Percentiles rank a stretch among this genome's conserved stretches.
phyloP scores from a whole-genome alignment of 345 rosid genomes.

The Syzygium jambos region DNA sequence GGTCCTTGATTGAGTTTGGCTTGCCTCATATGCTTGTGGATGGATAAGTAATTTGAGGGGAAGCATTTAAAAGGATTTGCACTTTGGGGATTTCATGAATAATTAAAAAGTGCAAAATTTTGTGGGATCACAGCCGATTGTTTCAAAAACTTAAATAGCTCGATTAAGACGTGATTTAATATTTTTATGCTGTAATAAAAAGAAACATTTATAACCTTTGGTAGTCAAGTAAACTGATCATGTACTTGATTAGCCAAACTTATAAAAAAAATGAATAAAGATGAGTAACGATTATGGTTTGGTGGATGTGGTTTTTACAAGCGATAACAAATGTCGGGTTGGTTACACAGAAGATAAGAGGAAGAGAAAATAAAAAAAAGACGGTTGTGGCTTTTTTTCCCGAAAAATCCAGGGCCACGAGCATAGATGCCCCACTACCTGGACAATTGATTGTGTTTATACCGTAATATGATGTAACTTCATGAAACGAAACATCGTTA shows the following conservation, averaged over 20 bases:
- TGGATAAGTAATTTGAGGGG: neutral
- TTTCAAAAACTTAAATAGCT: neutral
- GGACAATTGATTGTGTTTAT: neutral
- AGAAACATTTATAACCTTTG: neutral
- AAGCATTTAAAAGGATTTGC: neutral
- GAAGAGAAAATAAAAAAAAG: neutral
- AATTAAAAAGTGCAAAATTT: no score
- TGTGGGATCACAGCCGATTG: neutral
- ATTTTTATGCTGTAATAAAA: neutral
- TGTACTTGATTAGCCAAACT: neutral
- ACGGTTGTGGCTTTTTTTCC: neutral
- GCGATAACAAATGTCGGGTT: neutral
- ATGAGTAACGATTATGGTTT: neutral
- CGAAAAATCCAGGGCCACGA: neutral
- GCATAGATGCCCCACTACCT: neutral
- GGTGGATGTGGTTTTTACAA: neutral
- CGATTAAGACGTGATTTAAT: neutral
- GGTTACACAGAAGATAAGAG: neutral
- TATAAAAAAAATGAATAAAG: neutral
- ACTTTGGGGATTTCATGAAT: neutral
- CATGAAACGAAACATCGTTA: neutral
- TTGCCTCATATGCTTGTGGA: neutral
- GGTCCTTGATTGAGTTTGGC: neutral
- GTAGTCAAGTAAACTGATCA: neutral
- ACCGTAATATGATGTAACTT: neutral